These are phyloP conservation scores for Gaeumannomyces tritici DNA, from an alignment of 2,329 filamentous ascomycete genomes.

Conservation along the genomic window DNA sequence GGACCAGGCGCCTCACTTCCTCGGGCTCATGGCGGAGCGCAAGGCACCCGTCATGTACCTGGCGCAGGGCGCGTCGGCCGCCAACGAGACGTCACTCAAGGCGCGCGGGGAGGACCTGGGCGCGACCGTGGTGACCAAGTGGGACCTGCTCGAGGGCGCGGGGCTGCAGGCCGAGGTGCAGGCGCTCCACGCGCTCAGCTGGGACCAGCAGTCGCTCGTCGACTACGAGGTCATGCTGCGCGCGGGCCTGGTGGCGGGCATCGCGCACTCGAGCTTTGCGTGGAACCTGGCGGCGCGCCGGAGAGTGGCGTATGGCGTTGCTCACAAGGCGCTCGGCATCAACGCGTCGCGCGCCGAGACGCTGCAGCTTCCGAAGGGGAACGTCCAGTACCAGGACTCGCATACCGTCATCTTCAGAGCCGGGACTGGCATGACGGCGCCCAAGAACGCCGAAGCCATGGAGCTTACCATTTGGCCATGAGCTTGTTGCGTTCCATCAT, in stretches of 20 bases:
- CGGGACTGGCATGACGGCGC: not conserved
- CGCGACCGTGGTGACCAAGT: constrained; percentile 30
- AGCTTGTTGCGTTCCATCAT: not conserved
- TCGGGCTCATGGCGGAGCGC: constrained; percentile 17
- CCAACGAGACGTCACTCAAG: constrained; percentile 24
- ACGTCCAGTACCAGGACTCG: constrained; percentile 21
- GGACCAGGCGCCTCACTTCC: constrained; percentile 20
- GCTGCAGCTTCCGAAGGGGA: not conserved
- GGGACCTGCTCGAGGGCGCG: constrained; percentile 27
- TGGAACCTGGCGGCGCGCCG: constrained; percentile 36
- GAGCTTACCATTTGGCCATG: constrained; percentile 18
- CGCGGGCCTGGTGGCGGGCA: constrained; percentile 31
- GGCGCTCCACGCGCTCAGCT: constrained; percentile 25
- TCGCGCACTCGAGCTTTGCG: constrained; percentile 33
- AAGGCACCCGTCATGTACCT: constrained; percentile 27
- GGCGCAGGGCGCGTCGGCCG: constrained; percentile 27
- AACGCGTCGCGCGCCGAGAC: constrained; percentile 1
- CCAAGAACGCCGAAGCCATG: constrained; percentile 9
- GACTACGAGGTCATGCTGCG: constrained; percentile 40
- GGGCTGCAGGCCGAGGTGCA: constrained; percentile 16
- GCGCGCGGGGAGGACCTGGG: constrained; percentile 23
- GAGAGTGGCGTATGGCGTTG: constrained; percentile 15
- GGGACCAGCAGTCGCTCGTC: constrained; percentile 39
- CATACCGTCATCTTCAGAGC: constrained; percentile 21
- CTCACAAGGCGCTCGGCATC: not conserved